Evolutionary conservation across 768 basidiomycete genomes (phyloP), one percentile per base, ranked within the genome.

Genomic region (Nevesoporus exiguus): DNA sequence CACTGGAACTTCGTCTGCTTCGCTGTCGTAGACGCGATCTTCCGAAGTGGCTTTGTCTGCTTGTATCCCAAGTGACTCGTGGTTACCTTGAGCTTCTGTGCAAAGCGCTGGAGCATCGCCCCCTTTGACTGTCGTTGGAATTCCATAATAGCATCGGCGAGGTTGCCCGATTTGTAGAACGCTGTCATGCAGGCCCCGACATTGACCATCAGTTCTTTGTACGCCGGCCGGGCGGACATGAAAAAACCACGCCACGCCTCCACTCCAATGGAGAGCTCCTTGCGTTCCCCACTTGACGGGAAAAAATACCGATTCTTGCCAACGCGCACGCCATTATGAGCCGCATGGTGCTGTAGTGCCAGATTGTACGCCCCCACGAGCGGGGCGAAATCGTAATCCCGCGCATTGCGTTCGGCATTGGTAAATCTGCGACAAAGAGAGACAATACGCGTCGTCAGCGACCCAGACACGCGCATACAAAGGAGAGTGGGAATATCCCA

Each of bases 81-180:
- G 14, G 74, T 75, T 7, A 90, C 80, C 62, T 78, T 83, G 55
- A 89, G 72, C 50, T 72, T 81, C 44, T 76, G 79, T 7, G 73
- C 70, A 57, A 86, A 78, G 1, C 71, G 68, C 48, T 70, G 73
- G 0, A 79, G 81, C 52, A 82, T 67, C 1, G 65, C 82, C 1
- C 73, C 74, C 2, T 63, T 59, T 0, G 81, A 77, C 19, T 69
- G 64, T 5, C 57, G 58, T 5, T 66, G 52, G 57, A 87, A 89
- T 3, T 72, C 76, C 8, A 71, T 19, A 44, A 90, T 73, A 3
- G 81, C 79, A 0, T 85, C 72, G 0, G 82, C 83, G 9, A 92
- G 74, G 56, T 84, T 88, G 0, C 85, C 83, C 0, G 80, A 80
- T 11, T 75, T 71, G 61, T 80, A 78, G 60, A 83, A 83, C 0